A percentile compares a stretch with the other conserved stretches of the same genome.
Evolutionary conservation across 1,284 basidiomycete genomes (phyloP).

Genomic region (Xerocomus tenax): DNA sequence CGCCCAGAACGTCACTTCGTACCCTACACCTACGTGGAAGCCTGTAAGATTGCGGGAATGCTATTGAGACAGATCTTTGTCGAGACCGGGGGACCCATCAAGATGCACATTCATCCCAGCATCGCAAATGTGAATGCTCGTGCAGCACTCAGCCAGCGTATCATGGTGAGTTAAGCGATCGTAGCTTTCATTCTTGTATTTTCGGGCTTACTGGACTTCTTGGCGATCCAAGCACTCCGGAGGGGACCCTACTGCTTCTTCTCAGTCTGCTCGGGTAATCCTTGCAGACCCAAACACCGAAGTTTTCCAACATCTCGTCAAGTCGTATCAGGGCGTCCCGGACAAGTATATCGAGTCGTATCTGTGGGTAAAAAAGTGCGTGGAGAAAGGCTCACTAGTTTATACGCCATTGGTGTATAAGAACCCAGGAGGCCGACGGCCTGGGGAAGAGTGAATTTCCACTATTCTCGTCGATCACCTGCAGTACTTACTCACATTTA

Average conservation of each 20-base stretch:
- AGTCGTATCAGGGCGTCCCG: constrained; percentile 53
- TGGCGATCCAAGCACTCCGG: constrained; percentile 54
- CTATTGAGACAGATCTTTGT: constrained; percentile 66
- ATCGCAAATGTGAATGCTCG: constrained; percentile 67
- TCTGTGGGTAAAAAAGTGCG: constrained; percentile 72
- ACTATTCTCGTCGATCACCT: background rate
- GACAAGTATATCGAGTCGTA: constrained; percentile 70
- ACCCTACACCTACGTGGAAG: constrained; percentile 68
- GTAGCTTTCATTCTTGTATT: background rate
- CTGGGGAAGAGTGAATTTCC: constrained; percentile 64
- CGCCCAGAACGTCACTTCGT: constrained; percentile 68
- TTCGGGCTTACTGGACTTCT: background rate
- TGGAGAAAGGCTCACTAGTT: constrained; percentile 52
- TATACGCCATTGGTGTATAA: constrained; percentile 70
- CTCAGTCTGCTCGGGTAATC: constrained; percentile 60
- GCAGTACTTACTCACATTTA: constrained; percentile 24
- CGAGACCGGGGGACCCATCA: constrained; percentile 51
- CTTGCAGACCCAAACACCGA: constrained; percentile 69
- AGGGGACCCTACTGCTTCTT: constrained; percentile 59
- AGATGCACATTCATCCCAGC: constrained; percentile 68
- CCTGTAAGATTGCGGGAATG: constrained; percentile 65
- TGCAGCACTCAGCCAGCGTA: constrained; percentile 51
- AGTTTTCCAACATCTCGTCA: constrained; percentile 60
- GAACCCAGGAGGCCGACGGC: constrained; percentile 68
- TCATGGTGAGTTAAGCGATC: constrained; percentile 45